Evolutionary conservation across 768 basidiomycete species (phyloP).

Genomic region (Pholiota molesta): DNA sequence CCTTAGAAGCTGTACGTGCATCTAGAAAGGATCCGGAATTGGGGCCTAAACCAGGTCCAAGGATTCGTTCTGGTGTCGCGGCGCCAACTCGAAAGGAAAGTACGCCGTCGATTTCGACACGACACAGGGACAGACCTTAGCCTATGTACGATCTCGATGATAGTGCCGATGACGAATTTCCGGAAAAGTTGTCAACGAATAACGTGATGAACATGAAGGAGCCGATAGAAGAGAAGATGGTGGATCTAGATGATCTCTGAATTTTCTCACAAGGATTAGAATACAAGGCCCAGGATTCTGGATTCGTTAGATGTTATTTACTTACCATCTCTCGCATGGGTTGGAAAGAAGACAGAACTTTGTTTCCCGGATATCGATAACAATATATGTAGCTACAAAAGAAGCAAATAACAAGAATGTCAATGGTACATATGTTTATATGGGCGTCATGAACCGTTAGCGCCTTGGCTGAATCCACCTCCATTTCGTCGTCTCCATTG

Average conservation of each 20-base stretch:
- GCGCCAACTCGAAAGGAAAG: conserved; percentile 23
- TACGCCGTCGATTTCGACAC: neutral
- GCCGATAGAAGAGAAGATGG: conserved; percentile 32
- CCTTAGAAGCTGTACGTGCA: conserved; percentile 53
- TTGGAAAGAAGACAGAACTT: neutral
- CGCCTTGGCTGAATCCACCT: conserved; percentile 13
- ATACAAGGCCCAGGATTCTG: too few species aligned
- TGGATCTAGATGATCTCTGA: conserved; percentile 49
- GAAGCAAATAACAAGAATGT: neutral
- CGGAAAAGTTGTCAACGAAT: conserved; percentile 7
- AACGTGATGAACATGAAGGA: conserved; percentile 6
- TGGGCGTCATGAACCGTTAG: conserved; percentile 4
- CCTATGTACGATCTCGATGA: conserved; percentile 13
- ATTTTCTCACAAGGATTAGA: neutral
- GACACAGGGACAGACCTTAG: neutral
- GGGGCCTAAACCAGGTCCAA: conserved; percentile 65
- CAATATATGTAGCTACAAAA: neutral
- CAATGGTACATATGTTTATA: conserved; percentile 1
- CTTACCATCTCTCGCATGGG: too few species aligned
- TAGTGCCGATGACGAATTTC: conserved; percentile 34
- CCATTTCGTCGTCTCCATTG: conserved; percentile 24
- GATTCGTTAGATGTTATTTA: too few species aligned
- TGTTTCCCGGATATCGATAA: neutral
- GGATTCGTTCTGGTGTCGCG: conserved; percentile 63
- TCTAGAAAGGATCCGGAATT: conserved; percentile 58